Evolutionary conservation across 352 stramenopile species (phyloP), one percentile per base, ranked within the genome.

Genomic region (Pythium diclinum): DNA sequence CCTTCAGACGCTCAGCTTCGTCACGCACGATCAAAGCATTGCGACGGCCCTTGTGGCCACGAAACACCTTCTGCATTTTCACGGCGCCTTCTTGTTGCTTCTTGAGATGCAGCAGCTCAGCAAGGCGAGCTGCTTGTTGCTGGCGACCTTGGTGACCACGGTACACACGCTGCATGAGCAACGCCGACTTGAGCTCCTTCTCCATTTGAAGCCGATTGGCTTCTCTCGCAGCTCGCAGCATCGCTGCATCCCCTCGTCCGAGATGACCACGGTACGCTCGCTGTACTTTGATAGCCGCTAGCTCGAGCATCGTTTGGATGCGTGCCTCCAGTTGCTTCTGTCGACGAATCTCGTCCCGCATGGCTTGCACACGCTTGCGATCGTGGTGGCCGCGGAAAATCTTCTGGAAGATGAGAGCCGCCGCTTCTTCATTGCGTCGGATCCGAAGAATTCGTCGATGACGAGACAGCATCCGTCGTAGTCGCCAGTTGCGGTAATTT

Each of bases 141-240:
- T 76, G 70, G 0, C 85, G 75, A 1, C 80, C 88, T 44, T 85
- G 70, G 57, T 91, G 85, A 10, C 81, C 81, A 5, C 88, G 79
- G 57, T 86, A 95, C 19, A 95, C 69, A 7, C 85, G 82, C 49
- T 97, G 87, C 16, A 97, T 62, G n/a, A 84, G 78, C 17, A 68
- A 38, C 5, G 78, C 85, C 1, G 79, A 69, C 13, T 72, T 52
- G 23, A 71, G 55, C 48, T 92, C 82, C 56, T 63, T 55, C 19
- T 83, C 74, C n/a, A 62, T 33, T 32, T 89, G 81, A 6, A 70
- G 70, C 13, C 63, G 71, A 19, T 81, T 72, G 0, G 78, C 74
- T 33, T 89, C 77, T 16, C 75, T 65, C 4, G 83, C 74, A 8
- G 80, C 79, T 13, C 74, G 76, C 11, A 87, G 19, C 38, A 92